Percentiles rank a stretch among this genome's conserved stretches.
Conservation (phyloP, 2,329 filamentous ascomycete species). For the Fusarium anthophilum region DNA sequence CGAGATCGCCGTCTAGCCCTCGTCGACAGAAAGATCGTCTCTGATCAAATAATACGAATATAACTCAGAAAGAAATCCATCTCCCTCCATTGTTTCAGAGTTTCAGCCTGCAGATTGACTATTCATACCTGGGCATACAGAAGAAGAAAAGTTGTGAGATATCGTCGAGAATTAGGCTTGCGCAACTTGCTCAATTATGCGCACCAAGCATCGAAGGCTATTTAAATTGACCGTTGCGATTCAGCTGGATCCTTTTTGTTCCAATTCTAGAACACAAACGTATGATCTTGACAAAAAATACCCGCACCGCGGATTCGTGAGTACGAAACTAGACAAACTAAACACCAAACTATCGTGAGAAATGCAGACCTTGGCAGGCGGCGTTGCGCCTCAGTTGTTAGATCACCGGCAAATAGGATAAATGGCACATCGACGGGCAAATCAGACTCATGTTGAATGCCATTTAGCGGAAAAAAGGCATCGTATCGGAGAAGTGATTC, state of each 20-base stretch:
- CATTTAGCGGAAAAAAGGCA: neutral
- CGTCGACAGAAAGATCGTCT: neutral
- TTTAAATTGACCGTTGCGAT: neutral
- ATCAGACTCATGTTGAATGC: neutral
- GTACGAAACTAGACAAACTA: neutral
- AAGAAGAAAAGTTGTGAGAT: neutral
- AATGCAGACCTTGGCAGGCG: neutral
- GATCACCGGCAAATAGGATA: neutral
- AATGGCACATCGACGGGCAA: neutral
- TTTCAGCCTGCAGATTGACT: neutral
- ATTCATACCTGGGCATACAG: neutral
- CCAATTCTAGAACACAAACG: conserved; percentile 1
- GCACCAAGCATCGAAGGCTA: neutral
- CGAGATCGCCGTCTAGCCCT: neutral
- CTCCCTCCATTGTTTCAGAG: neutral
- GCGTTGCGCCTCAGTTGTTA: neutral
- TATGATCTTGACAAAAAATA: conserved; percentile 11
- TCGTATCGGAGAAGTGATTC: neutral
- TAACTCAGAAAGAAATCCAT: neutral
- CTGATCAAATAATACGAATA: neutral
- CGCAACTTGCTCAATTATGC: neutral
- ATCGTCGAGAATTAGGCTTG: neutral
- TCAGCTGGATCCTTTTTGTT: neutral
- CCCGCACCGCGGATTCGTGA: neutral
- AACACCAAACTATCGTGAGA: neutral